These are phyloP conservation scores for Blastosporella zonata DNA, from an alignment of 1,284 basidiomycete genomes.

Conservation along the genomic window DNA sequence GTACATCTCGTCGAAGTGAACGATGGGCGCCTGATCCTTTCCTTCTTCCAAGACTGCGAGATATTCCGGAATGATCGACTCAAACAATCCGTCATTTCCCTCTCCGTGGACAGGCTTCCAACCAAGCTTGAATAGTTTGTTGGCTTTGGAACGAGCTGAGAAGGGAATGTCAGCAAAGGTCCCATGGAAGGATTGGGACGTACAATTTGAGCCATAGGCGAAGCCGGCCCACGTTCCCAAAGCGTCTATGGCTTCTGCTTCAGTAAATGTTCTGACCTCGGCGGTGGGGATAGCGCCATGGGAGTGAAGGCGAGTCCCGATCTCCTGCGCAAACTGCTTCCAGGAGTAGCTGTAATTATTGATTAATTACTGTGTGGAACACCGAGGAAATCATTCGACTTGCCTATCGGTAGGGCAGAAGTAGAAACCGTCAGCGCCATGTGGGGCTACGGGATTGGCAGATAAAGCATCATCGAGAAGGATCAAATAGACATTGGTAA, in stretches of 20 bases:
- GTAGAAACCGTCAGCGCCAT: slow-evolving; percentile 15
- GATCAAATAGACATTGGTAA: slow-evolving; percentile 7
- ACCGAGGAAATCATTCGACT: background rate
- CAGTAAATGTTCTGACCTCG: slow-evolving; percentile 11
- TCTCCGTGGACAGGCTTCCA: slow-evolving; percentile 17
- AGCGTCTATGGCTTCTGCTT: slow-evolving; percentile 9
- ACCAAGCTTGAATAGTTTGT: slow-evolving; percentile 15
- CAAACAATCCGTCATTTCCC: slow-evolving; percentile 13
- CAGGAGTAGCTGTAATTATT: slow-evolving; percentile 8
- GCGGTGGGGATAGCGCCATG: slow-evolving; percentile 12
- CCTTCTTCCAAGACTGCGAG: slow-evolving; percentile 15
- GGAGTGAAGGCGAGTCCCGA: slow-evolving; percentile 13
- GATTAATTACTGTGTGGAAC: too few species aligned
- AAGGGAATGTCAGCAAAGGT: background rate
- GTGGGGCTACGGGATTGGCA: slow-evolving; percentile 8
- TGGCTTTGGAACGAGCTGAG: slow-evolving; percentile 15
- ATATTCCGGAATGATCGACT: slow-evolving; percentile 16
- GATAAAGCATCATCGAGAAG: slow-evolving; percentile 16
- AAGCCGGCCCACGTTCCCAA: slow-evolving; percentile 14
- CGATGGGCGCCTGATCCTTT: slow-evolving; percentile 14
- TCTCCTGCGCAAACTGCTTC: slow-evolving; percentile 17
- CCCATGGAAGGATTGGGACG: background rate
- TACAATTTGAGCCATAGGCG: slow-evolving; percentile 18
- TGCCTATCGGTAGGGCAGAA: slow-evolving; percentile 17
- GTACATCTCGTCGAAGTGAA: slow-evolving; percentile 20